A percentile compares a stretch with the other conserved stretches of the same genome.
Conservation (phyloP, 2,329 filamentous ascomycete species). For the Colletotrichum trifolii region DNA sequence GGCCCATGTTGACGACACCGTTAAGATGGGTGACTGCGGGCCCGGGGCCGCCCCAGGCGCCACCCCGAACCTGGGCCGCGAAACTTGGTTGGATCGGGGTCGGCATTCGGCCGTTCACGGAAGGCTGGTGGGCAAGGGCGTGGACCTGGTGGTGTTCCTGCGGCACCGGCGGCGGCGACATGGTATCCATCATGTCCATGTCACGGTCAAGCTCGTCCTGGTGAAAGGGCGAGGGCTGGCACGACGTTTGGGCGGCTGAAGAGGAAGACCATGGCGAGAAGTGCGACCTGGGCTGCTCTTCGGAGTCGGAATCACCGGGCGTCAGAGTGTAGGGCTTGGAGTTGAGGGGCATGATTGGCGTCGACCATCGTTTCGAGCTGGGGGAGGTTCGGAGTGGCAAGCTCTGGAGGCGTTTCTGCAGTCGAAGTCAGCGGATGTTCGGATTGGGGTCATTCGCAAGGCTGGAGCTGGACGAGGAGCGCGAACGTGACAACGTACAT, state of each 20-base stretch:
- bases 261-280: conserved; percentile 48
- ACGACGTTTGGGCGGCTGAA: conserved; percentile 36
- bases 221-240: conserved; percentile 39
- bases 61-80: conserved; percentile 65
- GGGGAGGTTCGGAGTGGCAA: conserved; percentile 62
- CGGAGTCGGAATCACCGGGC: conserved; percentile 52
- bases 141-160: conserved; percentile 46
- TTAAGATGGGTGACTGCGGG: conserved; percentile 44
- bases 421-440: conserved; percentile 5
- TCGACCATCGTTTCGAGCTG: conserved; percentile 43
- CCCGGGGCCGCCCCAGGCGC: conserved; percentile 54
- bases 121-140: conserved; percentile 8
- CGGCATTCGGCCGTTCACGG: conserved; percentile 61
- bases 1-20: conserved; percentile 51
- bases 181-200: conserved; percentile 58
- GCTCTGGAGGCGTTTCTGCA: conserved; percentile 65
- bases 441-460: background rate
- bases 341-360: conserved; percentile 30
- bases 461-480: background rate
- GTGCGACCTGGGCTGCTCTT: conserved; percentile 49
- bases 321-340: conserved; percentile 45
- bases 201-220: conserved; percentile 50
- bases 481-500: conserved; percentile 48
- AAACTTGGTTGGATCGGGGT: conserved; percentile 71
- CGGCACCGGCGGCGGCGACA: conserved; percentile 41